Conservation (phyloP, 805 yeast genomes). For the Starmerella apicola region DNA sequence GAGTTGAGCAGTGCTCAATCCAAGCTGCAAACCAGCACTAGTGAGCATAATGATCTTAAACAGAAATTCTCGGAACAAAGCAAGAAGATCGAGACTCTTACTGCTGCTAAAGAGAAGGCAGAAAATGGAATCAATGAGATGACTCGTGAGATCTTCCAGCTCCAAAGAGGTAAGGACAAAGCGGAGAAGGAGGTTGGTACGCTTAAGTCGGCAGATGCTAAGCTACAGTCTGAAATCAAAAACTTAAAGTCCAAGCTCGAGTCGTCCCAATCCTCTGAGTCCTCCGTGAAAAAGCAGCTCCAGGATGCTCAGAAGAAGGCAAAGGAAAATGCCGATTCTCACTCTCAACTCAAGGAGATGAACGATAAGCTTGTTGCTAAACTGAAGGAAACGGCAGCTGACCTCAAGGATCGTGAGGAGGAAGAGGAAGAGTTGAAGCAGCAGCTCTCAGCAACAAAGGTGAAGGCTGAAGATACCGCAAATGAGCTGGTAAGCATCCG, state of each 20-base stretch:
- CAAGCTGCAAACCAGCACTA: background rate
- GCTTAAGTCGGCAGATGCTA: conserved; percentile 12
- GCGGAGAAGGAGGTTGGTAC: conserved; percentile 14
- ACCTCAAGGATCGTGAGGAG: conserved; percentile 16
- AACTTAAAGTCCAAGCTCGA: conserved; percentile 23
- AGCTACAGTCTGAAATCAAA: conserved; percentile 19
- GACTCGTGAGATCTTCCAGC: conserved; percentile 66
- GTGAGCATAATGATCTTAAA: conserved; percentile 1
- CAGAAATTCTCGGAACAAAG: background rate
- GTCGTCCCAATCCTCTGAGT: conserved; percentile 6
- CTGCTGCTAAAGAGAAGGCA: conserved; percentile 44
- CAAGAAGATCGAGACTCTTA: conserved; percentile 26
- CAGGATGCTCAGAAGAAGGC: conserved; percentile 21
- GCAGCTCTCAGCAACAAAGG: conserved; percentile 7
- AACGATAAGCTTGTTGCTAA: conserved; percentile 36
- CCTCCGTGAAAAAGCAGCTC: conserved; percentile 21
- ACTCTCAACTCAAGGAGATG: conserved; percentile 23
- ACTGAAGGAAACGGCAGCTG: conserved; percentile 24
- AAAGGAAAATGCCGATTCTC: conserved; percentile 22
- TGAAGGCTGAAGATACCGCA: conserved; percentile 2
- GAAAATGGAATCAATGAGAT: conserved; percentile 84
- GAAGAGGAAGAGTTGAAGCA: conserved; percentile 15
- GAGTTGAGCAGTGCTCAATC: background rate
- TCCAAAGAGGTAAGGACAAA: conserved; percentile 45
- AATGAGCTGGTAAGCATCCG: conserved; percentile 6